Conservation (phyloP, 306 rosid genomes). For the Quercus ilex region DNA sequence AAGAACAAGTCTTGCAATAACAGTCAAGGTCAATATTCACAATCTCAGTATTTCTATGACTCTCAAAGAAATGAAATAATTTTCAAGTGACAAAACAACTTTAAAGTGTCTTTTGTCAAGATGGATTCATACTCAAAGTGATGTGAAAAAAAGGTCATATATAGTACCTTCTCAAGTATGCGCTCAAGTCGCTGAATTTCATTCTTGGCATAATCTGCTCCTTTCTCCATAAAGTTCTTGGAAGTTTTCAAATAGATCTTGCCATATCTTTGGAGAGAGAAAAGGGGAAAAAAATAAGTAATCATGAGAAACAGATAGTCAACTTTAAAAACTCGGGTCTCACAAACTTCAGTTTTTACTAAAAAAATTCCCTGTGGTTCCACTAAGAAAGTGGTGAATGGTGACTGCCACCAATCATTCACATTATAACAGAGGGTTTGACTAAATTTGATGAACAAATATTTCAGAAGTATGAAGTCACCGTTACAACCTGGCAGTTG, state of each 20-base stretch:
- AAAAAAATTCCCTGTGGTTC: slow-evolving; percentile 1
- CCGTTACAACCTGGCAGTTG: slow-evolving; percentile 58
- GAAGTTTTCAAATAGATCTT: slow-evolving; percentile 71
- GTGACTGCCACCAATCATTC: slow-evolving; percentile 2
- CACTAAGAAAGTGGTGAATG: neutral
- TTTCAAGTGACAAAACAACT: neutral
- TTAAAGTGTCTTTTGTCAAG: neutral
- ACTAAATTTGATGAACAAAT: slow-evolving; percentile 7
- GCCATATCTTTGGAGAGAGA: slow-evolving; percentile 47
- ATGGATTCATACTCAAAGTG: neutral
- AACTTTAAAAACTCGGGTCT: neutral
- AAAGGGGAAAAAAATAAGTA: neutral
- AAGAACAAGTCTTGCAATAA: neutral
- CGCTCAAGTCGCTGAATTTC: slow-evolving; percentile 76
- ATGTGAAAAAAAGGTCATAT: neutral
- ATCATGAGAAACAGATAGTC: neutral
- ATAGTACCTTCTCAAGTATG: slow-evolving; percentile 65
- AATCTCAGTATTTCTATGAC: neutral
- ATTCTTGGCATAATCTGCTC: slow-evolving; percentile 67
- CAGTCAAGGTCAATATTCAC: neutral
- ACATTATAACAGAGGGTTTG: neutral
- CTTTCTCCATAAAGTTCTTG: slow-evolving; percentile 64
- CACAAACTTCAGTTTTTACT: neutral
- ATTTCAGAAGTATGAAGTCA: slow-evolving; percentile 5
- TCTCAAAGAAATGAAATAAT: neutral